These are phyloP conservation scores for Brachypodium distachyon DNA, from an alignment of 202 grass and related monocot genomes.

Conservation along the genomic window DNA sequence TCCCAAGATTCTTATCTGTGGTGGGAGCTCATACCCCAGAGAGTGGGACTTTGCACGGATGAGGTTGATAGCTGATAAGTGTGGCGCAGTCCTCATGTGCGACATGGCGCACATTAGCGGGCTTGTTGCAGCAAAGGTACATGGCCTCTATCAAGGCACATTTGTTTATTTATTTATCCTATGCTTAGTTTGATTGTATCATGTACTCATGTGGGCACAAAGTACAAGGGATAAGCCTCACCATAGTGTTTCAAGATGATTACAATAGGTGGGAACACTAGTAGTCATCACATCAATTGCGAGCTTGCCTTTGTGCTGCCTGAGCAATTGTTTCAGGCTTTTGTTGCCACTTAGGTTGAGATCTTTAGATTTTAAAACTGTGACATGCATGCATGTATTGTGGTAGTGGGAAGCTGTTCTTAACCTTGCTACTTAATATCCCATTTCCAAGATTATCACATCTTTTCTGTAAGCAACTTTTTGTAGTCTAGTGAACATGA, in stretches of 20 bases:
- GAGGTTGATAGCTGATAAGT: slow-evolving; percentile 78
- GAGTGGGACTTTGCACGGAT: slow-evolving; percentile 88
- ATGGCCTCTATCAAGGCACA: neutral
- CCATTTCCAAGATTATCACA: neutral
- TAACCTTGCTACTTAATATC: neutral
- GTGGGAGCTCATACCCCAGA: slow-evolving; percentile 90
- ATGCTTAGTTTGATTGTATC: neutral
- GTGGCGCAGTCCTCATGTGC: slow-evolving; percentile 82
- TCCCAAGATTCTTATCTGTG: slow-evolving; percentile 93
- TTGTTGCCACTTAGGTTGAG: neutral
- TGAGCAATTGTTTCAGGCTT: neutral
- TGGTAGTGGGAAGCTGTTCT: neutral
- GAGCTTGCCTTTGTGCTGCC: neutral
- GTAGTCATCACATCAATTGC: neutral
- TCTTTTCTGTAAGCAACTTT: neutral
- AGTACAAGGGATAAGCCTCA: neutral
- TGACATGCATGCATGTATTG: neutral
- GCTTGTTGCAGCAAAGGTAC: slow-evolving; percentile 89
- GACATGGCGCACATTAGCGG: slow-evolving; percentile 99
- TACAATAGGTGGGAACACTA: neutral
- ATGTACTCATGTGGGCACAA: neutral
- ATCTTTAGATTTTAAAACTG: neutral
- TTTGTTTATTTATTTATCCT: neutral
- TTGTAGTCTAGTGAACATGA: neutral
- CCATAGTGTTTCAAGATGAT: neutral